A percentile compares a stretch with the other conserved stretches of the same genome.
phyloP scores from a whole-genome alignment of 2,329 filamentous ascomycete genomes.

The Sphaerostilbella broomeana region DNA sequence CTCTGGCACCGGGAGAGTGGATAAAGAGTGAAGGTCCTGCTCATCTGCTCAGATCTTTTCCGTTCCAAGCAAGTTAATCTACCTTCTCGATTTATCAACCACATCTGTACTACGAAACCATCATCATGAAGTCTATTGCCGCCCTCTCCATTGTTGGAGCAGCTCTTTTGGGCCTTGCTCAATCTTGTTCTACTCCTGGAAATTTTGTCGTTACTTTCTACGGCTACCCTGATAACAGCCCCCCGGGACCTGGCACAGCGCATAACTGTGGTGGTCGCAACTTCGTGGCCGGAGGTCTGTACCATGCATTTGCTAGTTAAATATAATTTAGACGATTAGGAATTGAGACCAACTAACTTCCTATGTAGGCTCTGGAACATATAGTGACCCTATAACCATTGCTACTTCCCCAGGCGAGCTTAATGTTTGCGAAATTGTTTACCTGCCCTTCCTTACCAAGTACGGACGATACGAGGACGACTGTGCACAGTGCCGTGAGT shows the following conservation, averaged over 20 bases:
- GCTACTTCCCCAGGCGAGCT: constrained; percentile 18
- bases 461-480: constrained; percentile 17
- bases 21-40: not conserved
- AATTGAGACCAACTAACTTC: not conserved
- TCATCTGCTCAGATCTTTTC: constrained; percentile 1
- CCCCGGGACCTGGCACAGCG: constrained; percentile 15
- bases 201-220: constrained; percentile 18
- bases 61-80: not conserved
- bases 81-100: not conserved
- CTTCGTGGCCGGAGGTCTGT: constrained; percentile 15
- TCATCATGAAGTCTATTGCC: constrained; percentile 16
- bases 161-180: constrained; percentile 12
- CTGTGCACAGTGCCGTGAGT: constrained; percentile 17
- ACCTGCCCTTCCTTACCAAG: constrained; percentile 18
- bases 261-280: constrained; percentile 17
- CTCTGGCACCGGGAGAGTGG: not conserved
- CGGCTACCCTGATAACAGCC: constrained; percentile 18
- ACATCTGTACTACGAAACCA: not conserved
- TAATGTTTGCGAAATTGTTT: constrained; percentile 18
- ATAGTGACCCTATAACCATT: constrained; percentile 18
- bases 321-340: not conserved
- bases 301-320: not conserved
- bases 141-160: constrained; percentile 11
- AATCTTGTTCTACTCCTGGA: constrained; percentile 17
- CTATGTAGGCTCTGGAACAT: constrained; percentile 15